Evolutionary conservation across 1,284 basidiomycete species (phyloP), one percentile per base, ranked within the genome.

Genomic region (Cryptococcus deneoformans): DNA sequence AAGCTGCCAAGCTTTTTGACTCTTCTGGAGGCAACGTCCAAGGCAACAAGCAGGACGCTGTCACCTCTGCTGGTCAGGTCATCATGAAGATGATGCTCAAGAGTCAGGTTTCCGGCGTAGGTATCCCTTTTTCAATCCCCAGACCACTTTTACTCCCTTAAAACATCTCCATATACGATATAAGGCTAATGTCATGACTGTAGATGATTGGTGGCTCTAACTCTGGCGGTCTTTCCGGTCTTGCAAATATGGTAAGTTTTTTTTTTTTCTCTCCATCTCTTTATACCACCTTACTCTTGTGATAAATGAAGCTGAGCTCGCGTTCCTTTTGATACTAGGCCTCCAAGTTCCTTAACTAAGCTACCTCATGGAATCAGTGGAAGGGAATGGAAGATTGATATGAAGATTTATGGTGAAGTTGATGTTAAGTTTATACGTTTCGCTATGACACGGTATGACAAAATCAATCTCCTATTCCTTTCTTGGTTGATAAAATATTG

Each of bases 51-150:
- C 88, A 90, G 67, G 87, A 89, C 68, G 86, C 86, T 5, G 84
- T 92, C 68, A 89, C 87, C 64, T 83, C 87, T 12, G 90, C 90
- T 47, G 89, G 87, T 3, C 86, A 87, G 84, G 90, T 87, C 1
- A 84, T 89, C 57, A 86, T 91, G 84, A 92, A 92, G 78, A 79
- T 92, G 69, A 87, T 59, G 84, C 86, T 54, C 67, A 80, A 79
- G 75, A 71, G 65, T 58, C 75, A 76, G 63, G 60, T 76, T 53
- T 62, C 66, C 47, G 73, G 73, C n/a, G 72, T 72, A 52, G 65
- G 73, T 69, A 14, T 20, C 16, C 14, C 36, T 36, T 24, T 35
- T 11, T 38, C 4, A 46, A 29, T 29, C 29, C 29, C 29, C 29
- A 29, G 29, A 29, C 3, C 29, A 4, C 29, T 29, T 29, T 29